Percentiles rank a stretch among this genome's conserved stretches.
Evolutionary conservation across 495 filamentous ascomycete genomes (phyloP).

Genomic region (Hypoxylon fuscum): DNA sequence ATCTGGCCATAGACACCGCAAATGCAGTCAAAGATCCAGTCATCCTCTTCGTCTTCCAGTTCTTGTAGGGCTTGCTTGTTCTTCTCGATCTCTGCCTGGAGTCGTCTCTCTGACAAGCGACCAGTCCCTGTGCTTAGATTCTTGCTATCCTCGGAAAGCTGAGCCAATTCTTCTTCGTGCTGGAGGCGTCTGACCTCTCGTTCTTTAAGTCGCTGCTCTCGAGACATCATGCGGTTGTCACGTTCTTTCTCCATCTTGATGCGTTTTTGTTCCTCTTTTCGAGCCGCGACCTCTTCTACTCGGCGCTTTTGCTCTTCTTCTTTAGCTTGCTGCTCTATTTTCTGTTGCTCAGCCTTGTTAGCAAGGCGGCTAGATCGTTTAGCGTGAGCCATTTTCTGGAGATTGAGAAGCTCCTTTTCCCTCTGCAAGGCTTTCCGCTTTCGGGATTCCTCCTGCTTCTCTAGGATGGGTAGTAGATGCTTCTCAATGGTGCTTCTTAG

Average conservation of each 20-base stretch:
- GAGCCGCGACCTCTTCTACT: slow-evolving; percentile 69
- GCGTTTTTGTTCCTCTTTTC: slow-evolving; percentile 72
- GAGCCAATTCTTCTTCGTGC: slow-evolving; percentile 83
- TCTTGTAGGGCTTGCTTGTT: slow-evolving; percentile 77
- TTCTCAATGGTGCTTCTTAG: slow-evolving; percentile 73
- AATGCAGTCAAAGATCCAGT: slow-evolving; percentile 95
- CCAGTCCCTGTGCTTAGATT: slow-evolving; percentile 68
- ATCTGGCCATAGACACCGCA: slow-evolving; percentile 91
- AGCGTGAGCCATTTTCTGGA: slow-evolving; percentile 87
- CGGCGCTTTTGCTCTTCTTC: slow-evolving; percentile 78
- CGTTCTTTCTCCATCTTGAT: slow-evolving; percentile 76
- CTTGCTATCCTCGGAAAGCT: slow-evolving; percentile 79
- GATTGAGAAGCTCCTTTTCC: slow-evolving; percentile 80
- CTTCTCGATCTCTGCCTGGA: slow-evolving; percentile 79
- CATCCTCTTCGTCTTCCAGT: slow-evolving; percentile 75
- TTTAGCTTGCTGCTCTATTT: slow-evolving; percentile 71
- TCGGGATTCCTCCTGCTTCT: slow-evolving; percentile 80
- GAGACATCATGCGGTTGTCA: slow-evolving; percentile 81
- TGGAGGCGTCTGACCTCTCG: slow-evolving; percentile 80
- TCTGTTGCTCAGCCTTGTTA: slow-evolving; percentile 79
- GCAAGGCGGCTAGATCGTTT: slow-evolving; percentile 92
- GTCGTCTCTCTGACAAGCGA: slow-evolving; percentile 78
- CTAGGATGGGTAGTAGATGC: slow-evolving; percentile 82
- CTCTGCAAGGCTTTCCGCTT: slow-evolving; percentile 72
- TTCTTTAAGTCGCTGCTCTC: slow-evolving; percentile 84